Percentiles rank a stretch among this genome's conserved stretches.
These are phyloP conservation scores for Cicer arietinum DNA, from an alignment of 306 rosid species.

Conservation along the genomic window DNA sequence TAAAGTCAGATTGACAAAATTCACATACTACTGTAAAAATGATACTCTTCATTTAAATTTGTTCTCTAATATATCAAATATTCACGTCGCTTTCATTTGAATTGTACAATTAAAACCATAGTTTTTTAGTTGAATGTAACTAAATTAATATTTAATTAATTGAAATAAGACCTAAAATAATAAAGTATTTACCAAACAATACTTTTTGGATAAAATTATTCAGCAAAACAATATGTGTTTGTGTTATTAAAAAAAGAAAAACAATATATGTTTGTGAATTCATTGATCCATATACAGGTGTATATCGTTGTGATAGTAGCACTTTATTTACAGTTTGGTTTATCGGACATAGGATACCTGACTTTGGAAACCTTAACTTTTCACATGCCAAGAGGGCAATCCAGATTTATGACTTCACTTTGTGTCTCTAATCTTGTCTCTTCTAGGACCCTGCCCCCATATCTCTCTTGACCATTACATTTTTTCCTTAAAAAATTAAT, in stretches of 20 bases:
- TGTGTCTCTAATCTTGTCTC: constrained; percentile 52
- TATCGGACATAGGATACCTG: constrained; percentile 57
- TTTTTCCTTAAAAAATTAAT: constrained; percentile 31
- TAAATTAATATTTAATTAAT: too few relatives aligned
- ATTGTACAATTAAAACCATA: too few relatives aligned
- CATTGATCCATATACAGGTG: neutral
- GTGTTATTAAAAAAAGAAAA: too few relatives aligned
- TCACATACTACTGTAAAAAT: too few relatives aligned
- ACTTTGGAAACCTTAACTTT: constrained; percentile 60
- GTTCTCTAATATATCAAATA: too few relatives aligned
- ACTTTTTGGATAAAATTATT: too few relatives aligned
- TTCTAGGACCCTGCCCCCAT: constrained; percentile 41
- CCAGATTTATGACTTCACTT: constrained; percentile 46
- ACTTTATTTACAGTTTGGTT: constrained; percentile 32
- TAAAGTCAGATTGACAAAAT: too few relatives aligned
- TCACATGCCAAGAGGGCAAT: constrained; percentile 44
- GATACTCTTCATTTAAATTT: too few relatives aligned
- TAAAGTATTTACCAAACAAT: too few relatives aligned
- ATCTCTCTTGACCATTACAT: constrained; percentile 42
- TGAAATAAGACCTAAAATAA: too few relatives aligned
- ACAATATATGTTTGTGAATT: neutral
- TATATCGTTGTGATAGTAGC: neutral
- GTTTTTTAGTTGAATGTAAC: too few relatives aligned
- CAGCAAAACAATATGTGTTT: neutral
- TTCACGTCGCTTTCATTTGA: too few relatives aligned